Percentiles rank a stretch among this genome's conserved stretches.
Conservation (phyloP, 225 moss, liverwort and hornwort genomes). For the Pleurozium schreberi region DNA sequence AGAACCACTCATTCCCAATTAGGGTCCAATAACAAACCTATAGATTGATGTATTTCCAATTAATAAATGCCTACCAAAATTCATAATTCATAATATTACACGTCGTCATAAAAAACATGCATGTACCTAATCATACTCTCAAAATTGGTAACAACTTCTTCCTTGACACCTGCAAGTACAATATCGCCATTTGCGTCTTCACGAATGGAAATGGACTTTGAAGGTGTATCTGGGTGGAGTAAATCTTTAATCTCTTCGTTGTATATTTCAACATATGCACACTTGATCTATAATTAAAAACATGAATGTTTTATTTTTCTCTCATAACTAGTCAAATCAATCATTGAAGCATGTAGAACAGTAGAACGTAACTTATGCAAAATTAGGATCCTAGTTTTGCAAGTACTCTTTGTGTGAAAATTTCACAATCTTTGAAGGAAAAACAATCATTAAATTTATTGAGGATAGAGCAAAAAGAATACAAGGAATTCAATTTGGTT, state of each 20-base stretch:
- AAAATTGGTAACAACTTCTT: conserved; percentile 78
- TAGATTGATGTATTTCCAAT: too few relatives aligned
- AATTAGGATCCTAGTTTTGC: not conserved
- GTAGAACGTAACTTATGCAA: not conserved
- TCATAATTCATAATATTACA: not conserved
- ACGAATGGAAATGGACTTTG: conserved; percentile 67
- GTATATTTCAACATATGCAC: conserved; percentile 81
- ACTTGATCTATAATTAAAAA: conserved; percentile 40
- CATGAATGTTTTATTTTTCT: not conserved
- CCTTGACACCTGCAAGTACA: conserved; percentile 68
- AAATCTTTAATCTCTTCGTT: conserved; percentile 84
- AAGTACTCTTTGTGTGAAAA: not conserved
- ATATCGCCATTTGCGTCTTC: conserved; percentile 85
- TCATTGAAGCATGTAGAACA: not conserved
- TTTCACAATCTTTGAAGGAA: not conserved
- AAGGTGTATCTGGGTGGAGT: conserved; percentile 66
- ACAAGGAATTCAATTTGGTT: conserved; percentile 68
- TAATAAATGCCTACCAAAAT: not conserved
- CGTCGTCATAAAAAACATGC: not conserved
- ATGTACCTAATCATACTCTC: conserved; percentile 64
- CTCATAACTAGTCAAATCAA: not conserved
- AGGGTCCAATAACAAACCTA: too few relatives aligned
- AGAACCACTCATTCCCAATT: too few relatives aligned
- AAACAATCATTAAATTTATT: not conserved
- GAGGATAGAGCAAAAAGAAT: not conserved